A percentile compares a stretch with the other conserved stretches of the same genome.
These are phyloP conservation scores for Aspergillus texensis DNA, from an alignment of 2,329 filamentous ascomycete genomes.

Conservation along the genomic window DNA sequence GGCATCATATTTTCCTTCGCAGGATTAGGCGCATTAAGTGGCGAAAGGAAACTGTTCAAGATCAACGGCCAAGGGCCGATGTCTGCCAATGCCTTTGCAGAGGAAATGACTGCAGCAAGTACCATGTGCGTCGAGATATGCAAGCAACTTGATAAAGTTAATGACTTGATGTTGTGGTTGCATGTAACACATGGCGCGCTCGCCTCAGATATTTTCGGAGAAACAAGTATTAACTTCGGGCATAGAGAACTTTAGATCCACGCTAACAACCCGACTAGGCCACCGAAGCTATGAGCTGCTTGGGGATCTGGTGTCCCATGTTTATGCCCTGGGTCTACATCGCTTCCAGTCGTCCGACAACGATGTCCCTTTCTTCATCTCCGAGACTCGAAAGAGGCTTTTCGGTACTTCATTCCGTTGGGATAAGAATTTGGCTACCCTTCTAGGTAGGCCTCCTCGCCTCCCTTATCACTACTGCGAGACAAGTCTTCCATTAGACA, in stretches of 20 bases:
- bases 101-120: constrained; percentile 3
- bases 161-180: constrained; percentile 7
- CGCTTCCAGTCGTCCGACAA: not conserved
- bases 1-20: not conserved
- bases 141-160: constrained; percentile 7
- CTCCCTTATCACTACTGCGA: constrained; percentile 10
- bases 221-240: constrained; percentile 1
- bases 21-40: not conserved
- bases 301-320: constrained; percentile 4
- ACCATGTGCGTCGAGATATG: constrained; percentile 10
- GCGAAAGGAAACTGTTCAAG: not conserved
- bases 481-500: constrained; percentile 7
- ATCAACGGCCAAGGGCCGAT: not conserved
- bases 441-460: constrained; percentile 11
- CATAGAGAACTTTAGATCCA: not conserved
- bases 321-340: constrained; percentile 6
- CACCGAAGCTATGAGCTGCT: not conserved
- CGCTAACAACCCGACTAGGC: constrained; percentile 1
- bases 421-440: constrained; percentile 9
- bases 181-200: not conserved
- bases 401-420: constrained; percentile 1
- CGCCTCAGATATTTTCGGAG: constrained; percentile 1
- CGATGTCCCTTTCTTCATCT: constrained; percentile 7
- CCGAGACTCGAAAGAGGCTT: constrained; percentile 9
- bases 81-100: not conserved